Base-by-base conservation (phyloP, 768 basidiomycete species). In the Fibroporia radiculosa region DNA sequence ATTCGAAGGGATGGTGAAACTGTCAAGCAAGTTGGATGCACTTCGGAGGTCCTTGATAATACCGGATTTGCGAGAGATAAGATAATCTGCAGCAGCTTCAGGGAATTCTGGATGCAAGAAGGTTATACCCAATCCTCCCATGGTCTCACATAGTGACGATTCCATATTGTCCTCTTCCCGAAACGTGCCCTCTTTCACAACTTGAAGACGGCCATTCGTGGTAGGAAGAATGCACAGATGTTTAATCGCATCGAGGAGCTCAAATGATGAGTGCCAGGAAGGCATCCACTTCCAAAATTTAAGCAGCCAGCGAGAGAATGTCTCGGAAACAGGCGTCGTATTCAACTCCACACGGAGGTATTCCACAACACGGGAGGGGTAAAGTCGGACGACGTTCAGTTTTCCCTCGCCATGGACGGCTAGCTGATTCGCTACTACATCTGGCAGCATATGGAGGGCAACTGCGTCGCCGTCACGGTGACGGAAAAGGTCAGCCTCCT, bases 211-310 rank as follows among this genome's bases (percentile, higher is more conserved):
- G 4, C 63, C 62, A 5, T 51, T 46, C 8, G 13, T 18, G 16
- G 16, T 7, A 7, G 16, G 8, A 7, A 35, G 34, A 8, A 31
- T 8, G 10, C 10, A 8, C 29, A 31, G n/a, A n/a, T 8, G 29
- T n/a, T 31, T 31, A 8, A n/a, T n/a, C 10, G 29, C 29, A 31
- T 8, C 29, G 29, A 31, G 10, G 29, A 31, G 29, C n/a, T 31
- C 29, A n/a, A 31, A 8, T 8, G 10, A n/a, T 6, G 20, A 19
- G 13, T 39, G 14, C 57, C 62, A 70, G 0, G 29, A 45, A 4
- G 48, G 53, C 35, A 69, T 40, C 74, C 73, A 75, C 2, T 41
- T 32, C 75, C 74, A 77, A 47, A 74, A 75, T 1, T 43, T 39
- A 1, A 60, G 53, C n/a, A 73, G 44, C 68, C 69, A 73, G 4